Conservation (phyloP, 495 filamentous ascomycete species). For the Xylaria scruposa region DNA sequence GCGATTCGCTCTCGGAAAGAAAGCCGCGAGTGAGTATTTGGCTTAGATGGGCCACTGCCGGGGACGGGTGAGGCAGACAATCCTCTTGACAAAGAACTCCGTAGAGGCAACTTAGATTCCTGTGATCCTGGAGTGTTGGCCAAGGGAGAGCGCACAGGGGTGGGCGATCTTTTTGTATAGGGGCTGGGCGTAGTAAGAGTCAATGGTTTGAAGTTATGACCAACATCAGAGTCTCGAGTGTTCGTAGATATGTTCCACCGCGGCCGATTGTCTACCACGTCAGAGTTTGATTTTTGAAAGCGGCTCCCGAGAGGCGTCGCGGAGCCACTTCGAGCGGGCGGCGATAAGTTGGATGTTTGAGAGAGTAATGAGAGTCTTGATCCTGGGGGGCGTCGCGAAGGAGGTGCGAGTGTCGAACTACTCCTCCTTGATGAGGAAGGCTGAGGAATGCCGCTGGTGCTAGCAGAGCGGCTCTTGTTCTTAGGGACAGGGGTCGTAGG, state of each 20-base stretch:
- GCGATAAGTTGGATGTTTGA: constrained; percentile 43
- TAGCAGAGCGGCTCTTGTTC: constrained; percentile 50
- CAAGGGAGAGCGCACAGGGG: constrained; percentile 45
- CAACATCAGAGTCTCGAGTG: constrained; percentile 68
- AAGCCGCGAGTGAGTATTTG: constrained; percentile 40
- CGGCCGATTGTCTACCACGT: constrained; percentile 64
- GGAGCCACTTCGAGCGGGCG: constrained; percentile 55
- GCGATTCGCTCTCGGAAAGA: constrained; percentile 58
- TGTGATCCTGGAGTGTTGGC: constrained; percentile 46
- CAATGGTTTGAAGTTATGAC: constrained; percentile 73
- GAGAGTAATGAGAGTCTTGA: constrained; percentile 49
- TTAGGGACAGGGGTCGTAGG: constrained; percentile 49
- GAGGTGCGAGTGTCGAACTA: constrained; percentile 39
- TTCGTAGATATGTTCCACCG: constrained; percentile 83
- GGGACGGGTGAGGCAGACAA: constrained; percentile 49
- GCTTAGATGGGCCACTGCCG: constrained; percentile 47
- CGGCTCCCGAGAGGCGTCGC: constrained; percentile 64
- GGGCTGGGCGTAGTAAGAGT: constrained; percentile 67
- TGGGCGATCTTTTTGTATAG: constrained; percentile 58
- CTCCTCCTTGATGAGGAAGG: constrained; percentile 44
- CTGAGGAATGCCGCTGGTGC: constrained; percentile 50
- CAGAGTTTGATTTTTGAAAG: constrained; percentile 55
- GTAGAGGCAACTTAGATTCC: constrained; percentile 53
- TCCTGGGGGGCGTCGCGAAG: constrained; percentile 35
- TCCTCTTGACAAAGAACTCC: constrained; percentile 53